Evolutionary conservation across 2,329 filamentous ascomycete genomes (phyloP), one percentile per base, ranked within the genome.

Genomic region (Rugonectria rugulosa): DNA sequence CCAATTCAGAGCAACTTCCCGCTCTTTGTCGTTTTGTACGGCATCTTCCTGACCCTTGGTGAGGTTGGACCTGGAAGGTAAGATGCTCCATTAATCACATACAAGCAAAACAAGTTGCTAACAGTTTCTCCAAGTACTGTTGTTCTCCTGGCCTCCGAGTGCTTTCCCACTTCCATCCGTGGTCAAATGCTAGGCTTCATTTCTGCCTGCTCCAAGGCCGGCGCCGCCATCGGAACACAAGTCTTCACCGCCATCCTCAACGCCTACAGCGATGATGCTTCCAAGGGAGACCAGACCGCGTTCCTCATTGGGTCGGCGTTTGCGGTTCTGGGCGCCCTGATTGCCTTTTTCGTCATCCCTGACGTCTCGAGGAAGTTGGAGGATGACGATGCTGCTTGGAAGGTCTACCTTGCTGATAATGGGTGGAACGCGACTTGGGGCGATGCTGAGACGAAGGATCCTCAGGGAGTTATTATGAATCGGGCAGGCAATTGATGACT

Each of bases 301-400:
- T 83, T 83, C 56, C 67, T 83, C 15, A 80, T 83, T 50, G 81
- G 80, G 0, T 75, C 77, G 1, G 79, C 70, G 0, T 82, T 84
- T 64, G 77, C 79, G 0, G 68, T 78, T 0, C 62, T 79, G 2
- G 81, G 81, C 6, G 77, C 73, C 0, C 10, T 65, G 14, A 50
- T 63, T 21, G 62, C 60, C 4, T 62, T 37, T n/a, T 66, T 66
- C 40, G 62, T 66, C 37, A 65, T 66, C 29, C 59, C 60, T 12
- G 66, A 70, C 26, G 68, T 66, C 27, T 69, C 66, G 17, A 54
- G 61, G 12, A 47, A 54, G 8, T 51, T 70, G 5, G 65, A 70
- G 11, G 66, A 70, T 27, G 67, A 70, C 17, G 68, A 70, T 42
- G 67, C 61, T 11, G 68, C 66, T 2, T 70, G 66, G 68, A 69